Evolutionary conservation across 352 stramenopile species (phyloP), one percentile per base, ranked within the genome.

Genomic region (Thraustotheca clavata): DNA sequence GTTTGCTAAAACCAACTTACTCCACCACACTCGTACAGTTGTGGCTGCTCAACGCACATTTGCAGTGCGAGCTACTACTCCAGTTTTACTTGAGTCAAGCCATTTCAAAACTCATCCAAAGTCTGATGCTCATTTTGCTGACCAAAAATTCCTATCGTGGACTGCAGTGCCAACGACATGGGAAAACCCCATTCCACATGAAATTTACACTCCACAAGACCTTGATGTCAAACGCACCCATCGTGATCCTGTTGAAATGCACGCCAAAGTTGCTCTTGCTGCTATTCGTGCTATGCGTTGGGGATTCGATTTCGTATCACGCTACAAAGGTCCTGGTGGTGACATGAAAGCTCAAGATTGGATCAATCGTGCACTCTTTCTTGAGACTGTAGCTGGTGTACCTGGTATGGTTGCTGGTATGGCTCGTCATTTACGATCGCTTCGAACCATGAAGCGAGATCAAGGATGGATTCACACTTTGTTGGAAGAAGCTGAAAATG

Each of bases 401-500:
- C 79, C 80, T 0, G 83, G 80, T 18, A 89, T 94, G 72, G 82
- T 91, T 18, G 82, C 67, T 3, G 77, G 73, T n/a, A 85, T 85
- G 70, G 52, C 73, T 5, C 75, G 77, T 18, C 87, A 96, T 62
- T 80, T 97, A 54, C 75, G 72, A 0, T 94, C 83, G 27, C 65
- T 96, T 0, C 80, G 86, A 1, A 77, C 71, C 12, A 88, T 97
- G 73, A 67, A 76, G 26, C 73, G 81, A 11, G 89, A 96, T 73
- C 85, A 93, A 35, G 83, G 87, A 14, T 95, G 86, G 87, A 96
- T 97, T 73, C 76, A 91, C 71, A 91, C 87, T 11, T 63, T 97
- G 9, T 71, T 96, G 3, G 89, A 96, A 47, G 89, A 97, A 54
- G 85, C 87, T 16, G 90, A 97, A 71, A 97, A 97, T 71, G 89